Evolutionary conservation across 108 stramenopile genomes (phyloP).

Genomic region (Stephanodiscus minutulus): DNA sequence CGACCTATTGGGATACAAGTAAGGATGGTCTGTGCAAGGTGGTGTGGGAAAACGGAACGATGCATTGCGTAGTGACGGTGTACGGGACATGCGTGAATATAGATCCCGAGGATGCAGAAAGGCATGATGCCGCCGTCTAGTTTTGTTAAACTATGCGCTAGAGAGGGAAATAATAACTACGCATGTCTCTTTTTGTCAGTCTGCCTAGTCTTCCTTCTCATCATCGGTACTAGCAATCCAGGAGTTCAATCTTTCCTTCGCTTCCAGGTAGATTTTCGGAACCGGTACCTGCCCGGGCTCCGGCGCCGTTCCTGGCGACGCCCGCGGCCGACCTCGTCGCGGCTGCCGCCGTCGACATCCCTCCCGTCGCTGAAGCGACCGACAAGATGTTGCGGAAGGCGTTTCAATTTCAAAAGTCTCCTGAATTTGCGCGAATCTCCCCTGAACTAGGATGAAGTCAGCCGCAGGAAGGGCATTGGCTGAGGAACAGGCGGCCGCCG

Average conservation of each 20-base stretch:
- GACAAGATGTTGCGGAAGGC: conserved; percentile 49
- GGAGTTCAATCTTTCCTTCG: conserved; percentile 33
- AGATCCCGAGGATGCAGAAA: conserved; percentile 21
- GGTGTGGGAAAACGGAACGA: conserved; percentile 74
- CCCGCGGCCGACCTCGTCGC: no score
- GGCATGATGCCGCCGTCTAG: neutral
- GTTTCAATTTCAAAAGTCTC: neutral
- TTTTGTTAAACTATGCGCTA: neutral
- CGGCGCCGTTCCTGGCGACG: no score
- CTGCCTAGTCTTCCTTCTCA: neutral
- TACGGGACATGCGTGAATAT: conserved; percentile 64
- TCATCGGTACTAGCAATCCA: conserved; percentile 8
- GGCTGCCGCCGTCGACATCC: no score
- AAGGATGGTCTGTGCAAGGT: conserved; percentile 80
- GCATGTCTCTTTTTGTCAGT: neutral
- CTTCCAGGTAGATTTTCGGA: conserved; percentile 37
- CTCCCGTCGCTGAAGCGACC: conserved; percentile 55
- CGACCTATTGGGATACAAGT: conserved; percentile 71
- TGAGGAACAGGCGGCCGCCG: neutral
- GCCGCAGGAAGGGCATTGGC: no score
- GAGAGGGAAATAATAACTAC: neutral
- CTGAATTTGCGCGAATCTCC: no score
- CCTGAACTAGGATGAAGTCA: no score
- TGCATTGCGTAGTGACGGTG: conserved; percentile 80
- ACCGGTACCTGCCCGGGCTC: conserved; percentile 53